These are phyloP conservation scores for Saprolegnia diclina DNA, from an alignment of 352 stramenopile genomes.

Conservation along the genomic window DNA sequence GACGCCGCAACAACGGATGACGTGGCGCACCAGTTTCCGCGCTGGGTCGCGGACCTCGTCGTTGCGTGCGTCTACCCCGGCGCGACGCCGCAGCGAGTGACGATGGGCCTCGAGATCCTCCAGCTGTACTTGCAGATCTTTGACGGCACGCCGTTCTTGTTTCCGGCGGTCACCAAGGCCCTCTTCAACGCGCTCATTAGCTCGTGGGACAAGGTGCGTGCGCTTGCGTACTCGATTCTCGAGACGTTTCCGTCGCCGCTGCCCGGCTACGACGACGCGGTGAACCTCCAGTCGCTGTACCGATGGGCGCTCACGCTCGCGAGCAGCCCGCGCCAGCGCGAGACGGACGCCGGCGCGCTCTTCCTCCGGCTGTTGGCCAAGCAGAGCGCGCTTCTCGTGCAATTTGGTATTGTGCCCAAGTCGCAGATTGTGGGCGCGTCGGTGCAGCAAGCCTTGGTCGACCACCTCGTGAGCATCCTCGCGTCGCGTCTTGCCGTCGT, in stretches of 20 bases:
- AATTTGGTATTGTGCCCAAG: constrained; percentile 30
- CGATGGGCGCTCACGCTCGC: constrained; percentile 70
- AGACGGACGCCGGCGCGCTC: constrained; percentile 80
- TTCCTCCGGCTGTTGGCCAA: constrained; percentile 80
- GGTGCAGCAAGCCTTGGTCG: constrained; percentile 2
- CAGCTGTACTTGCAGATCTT: constrained; percentile 70
- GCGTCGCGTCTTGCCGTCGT: neutral
- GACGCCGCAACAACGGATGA: constrained; percentile 28
- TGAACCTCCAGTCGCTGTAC: constrained; percentile 43
- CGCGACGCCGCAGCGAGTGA: constrained; percentile 60
- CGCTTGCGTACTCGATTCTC: constrained; percentile 56
- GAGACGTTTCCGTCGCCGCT: constrained; percentile 56
- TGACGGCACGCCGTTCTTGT: constrained; percentile 36
- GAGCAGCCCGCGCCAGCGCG: constrained; percentile 64
- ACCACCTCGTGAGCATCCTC: constrained; percentile 7
- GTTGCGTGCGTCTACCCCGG: constrained; percentile 57
- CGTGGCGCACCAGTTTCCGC: constrained; percentile 40
- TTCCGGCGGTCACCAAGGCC: constrained; percentile 53
- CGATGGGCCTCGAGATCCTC: constrained; percentile 63
- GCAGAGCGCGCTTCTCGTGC: constrained; percentile 44
- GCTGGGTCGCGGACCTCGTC: constrained; percentile 65
- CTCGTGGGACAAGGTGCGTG: constrained; percentile 71
- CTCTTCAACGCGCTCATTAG: constrained; percentile 76
- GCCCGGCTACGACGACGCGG: constrained; percentile 45
- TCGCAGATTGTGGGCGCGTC: neutral